A percentile compares a stretch with the other conserved stretches of the same genome.
These are phyloP conservation scores for Clarkia xantiana DNA, from an alignment of 345 rosid species.

Conservation along the genomic window DNA sequence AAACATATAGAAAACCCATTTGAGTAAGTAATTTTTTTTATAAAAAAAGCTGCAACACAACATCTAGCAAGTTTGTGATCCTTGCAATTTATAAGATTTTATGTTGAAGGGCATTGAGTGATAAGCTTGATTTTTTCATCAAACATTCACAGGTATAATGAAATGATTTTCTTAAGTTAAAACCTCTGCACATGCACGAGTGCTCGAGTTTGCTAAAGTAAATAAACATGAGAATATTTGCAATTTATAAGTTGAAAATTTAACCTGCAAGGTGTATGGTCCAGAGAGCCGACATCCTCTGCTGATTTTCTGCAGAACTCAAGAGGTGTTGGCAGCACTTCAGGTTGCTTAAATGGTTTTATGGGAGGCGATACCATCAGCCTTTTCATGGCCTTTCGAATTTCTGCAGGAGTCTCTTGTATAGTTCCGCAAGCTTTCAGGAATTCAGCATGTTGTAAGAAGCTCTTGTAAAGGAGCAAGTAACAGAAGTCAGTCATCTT, in stretches of 20 bases:
- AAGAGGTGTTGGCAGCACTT: conserved; percentile 23
- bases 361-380: conserved; percentile 27
- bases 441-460: conserved; percentile 40
- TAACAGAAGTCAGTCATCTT: neutral
- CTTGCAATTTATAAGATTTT: too few species aligned
- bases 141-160: too few species aligned
- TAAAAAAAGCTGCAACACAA: too few species aligned
- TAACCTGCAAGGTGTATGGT: conserved; percentile 57
- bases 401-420: conserved; percentile 56
- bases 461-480: neutral
- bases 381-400: conserved; percentile 31
- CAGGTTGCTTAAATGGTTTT: conserved; percentile 23
- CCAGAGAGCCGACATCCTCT: conserved; percentile 29
- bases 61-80: too few species aligned
- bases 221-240: neutral
- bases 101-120: too few species aligned
- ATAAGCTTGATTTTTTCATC: too few species aligned
- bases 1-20: too few species aligned
- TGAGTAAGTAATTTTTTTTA: too few species aligned
- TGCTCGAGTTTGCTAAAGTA: too few species aligned
- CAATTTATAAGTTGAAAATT: neutral
- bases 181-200: too few species aligned
- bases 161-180: too few species aligned
- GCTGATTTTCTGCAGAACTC: conserved; percentile 26
- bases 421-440: conserved; percentile 53